Conservation (phyloP, 257 asterid species). For the Solanum sitiens region DNA sequence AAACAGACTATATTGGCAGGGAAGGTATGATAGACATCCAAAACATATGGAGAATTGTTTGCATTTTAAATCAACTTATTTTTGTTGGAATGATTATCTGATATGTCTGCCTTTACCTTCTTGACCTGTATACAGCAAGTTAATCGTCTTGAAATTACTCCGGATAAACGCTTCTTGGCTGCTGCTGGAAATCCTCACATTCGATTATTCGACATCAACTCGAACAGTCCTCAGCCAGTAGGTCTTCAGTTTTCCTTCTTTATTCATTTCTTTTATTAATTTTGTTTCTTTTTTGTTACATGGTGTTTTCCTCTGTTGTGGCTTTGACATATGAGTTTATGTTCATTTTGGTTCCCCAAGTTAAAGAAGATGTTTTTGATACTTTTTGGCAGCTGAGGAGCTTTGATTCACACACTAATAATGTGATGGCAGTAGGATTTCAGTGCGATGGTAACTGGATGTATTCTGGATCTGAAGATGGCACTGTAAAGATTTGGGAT, state of each 20-base stretch:
- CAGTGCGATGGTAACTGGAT: conserved; percentile 98
- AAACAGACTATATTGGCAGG: not conserved
- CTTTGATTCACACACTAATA: conserved; percentile 93
- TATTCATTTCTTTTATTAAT: not conserved
- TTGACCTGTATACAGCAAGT: conserved; percentile 56
- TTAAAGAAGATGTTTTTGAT: not conserved
- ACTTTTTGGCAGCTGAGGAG: conserved; percentile 61
- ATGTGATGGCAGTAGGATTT: conserved; percentile 98
- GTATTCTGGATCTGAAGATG: conserved; percentile 99
- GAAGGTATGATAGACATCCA: not conserved
- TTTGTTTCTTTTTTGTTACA: not conserved
- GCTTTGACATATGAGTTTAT: not conserved
- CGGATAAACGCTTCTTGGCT: conserved; percentile 78
- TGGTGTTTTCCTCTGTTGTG: not conserved
- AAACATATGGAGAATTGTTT: not conserved
- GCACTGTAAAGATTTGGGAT: conserved; percentile 98
- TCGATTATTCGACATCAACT: conserved; percentile 81
- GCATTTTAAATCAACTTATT: not conserved
- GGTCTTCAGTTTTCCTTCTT: conserved; percentile 1
- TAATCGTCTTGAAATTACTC: conserved; percentile 91
- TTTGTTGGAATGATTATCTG: not conserved
- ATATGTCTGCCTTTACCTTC: not conserved
- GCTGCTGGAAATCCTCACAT: conserved; percentile 99
- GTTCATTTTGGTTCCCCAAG: not conserved
- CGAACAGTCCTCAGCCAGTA: conserved; percentile 88